Evolutionary conservation across 2,329 filamentous ascomycete species (phyloP).

Genomic region (Podosphaera leucotricha): DNA sequence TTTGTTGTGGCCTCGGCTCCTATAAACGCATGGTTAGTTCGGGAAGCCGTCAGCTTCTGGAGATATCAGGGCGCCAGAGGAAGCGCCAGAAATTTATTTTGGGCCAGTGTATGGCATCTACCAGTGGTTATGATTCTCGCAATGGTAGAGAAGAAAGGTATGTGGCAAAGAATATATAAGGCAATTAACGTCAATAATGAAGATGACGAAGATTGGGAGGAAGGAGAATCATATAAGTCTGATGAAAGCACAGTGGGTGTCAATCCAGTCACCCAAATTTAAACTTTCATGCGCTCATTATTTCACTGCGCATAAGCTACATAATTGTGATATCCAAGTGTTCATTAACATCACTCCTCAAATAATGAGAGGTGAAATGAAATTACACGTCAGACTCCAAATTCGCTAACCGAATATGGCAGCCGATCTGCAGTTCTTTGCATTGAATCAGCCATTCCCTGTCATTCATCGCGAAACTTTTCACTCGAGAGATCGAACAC

Average conservation of each 20-base stretch:
- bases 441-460: too few species aligned
- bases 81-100: conserved; percentile 67
- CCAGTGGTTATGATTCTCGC: conserved; percentile 76
- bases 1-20: conserved; percentile 62
- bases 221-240: conserved; percentile 21
- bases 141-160: conserved; percentile 77
- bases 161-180: conserved; percentile 66
- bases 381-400: too few species aligned
- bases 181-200: conserved; percentile 35
- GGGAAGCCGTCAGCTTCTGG: conserved; percentile 66
- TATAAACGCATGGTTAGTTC: conserved; percentile 67
- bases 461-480: too few species aligned
- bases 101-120: conserved; percentile 94
- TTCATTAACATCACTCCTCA: too few species aligned
- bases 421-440: too few species aligned
- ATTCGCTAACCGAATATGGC: too few species aligned
- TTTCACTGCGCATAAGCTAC: too few species aligned
- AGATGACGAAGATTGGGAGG: conserved; percentile 32
- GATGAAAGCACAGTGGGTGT: conserved; percentile 4
- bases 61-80: conserved; percentile 53
- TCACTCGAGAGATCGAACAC: too few species aligned
- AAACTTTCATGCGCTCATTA: too few species aligned
- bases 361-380: too few species aligned
- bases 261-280: neutral
- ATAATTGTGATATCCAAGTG: too few species aligned